Evolutionary conservation across 306 rosid species (phyloP), one percentile per base, ranked within the genome.

Genomic region (Prunus persica): DNA sequence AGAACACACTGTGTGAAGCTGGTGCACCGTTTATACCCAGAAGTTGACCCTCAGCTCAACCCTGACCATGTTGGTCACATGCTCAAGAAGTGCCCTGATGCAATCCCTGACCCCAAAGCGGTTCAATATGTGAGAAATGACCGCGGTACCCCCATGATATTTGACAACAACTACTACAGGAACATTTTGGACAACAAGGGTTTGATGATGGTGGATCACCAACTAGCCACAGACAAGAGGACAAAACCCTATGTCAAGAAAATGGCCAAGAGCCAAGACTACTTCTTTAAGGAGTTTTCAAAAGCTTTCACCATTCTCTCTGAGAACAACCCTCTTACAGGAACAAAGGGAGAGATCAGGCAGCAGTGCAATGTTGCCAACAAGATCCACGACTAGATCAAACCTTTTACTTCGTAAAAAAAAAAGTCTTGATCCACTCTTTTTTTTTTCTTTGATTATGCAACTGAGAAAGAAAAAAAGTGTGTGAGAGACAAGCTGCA

Each of bases 161-260:
- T 95, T 1, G 99, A 95, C 87, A 95, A 92, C 91, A 95, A 95
- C 85, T 95, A 95, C 76, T 95, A 95, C 86, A 88, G 97, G 50
- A 94, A 94, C 87, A 94, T 94, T 18, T 82, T 92, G 80, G 98
- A 95, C 85, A 95, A 89, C 89, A 95, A 95, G 89, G 99, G 97
- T 0, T 67, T 92, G 32, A 62, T 92, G 79, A 61, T 83, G 32
- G 99, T 95, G 66, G 99, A 92, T 38, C 99, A 95, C 67, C 97
- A 90, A 54, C 70, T 95, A 25, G 97, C 97, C 82, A 77, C 82
- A 64, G 97, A 95, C 92, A 84, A 86, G 75, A 89, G 97, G 81
- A 95, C 98, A 20, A 92, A 86, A 74, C 98, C 98, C 49, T 92
- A 78, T 70, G 98, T 92, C 60, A 95, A 95, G 91, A 95, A 92